Evolutionary conservation across 768 basidiomycete species (phyloP).

Genomic region (Paxillus rubicundulus): DNA sequence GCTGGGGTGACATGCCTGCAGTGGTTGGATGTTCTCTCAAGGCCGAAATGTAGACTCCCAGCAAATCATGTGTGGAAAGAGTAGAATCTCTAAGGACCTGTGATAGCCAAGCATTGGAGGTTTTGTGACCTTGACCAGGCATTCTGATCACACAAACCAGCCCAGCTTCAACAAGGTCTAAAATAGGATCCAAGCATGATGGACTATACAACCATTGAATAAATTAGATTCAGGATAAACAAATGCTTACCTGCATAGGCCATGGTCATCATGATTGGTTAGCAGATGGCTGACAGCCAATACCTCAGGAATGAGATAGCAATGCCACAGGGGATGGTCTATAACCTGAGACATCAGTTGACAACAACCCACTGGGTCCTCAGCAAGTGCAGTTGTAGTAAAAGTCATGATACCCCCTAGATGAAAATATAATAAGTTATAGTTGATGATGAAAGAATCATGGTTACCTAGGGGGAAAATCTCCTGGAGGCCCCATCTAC

Average conservation of each 20-base stretch:
- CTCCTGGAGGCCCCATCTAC: slow-evolving; percentile 60
- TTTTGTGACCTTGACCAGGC: slow-evolving; percentile 38
- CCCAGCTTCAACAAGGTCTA: slow-evolving; percentile 47
- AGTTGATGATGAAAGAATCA: not conserved
- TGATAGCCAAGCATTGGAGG: slow-evolving; percentile 25
- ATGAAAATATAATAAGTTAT: not conserved
- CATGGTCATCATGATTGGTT: not conserved
- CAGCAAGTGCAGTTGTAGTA: slow-evolving; percentile 56
- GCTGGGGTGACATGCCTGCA: slow-evolving; percentile 31
- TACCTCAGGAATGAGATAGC: slow-evolving; percentile 63
- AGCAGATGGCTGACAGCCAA: slow-evolving; percentile 44
- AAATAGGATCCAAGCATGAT: slow-evolving; percentile 18
- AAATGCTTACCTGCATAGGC: slow-evolving; percentile 9
- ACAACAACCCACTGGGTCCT: slow-evolving; percentile 48
- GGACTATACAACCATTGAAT: slow-evolving; percentile 4
- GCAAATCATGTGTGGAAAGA: slow-evolving; percentile 32
- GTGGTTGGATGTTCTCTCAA: slow-evolving; percentile 27
- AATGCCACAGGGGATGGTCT: slow-evolving; percentile 65
- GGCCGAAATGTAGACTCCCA: slow-evolving; percentile 40
- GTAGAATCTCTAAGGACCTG: slow-evolving; percentile 14
- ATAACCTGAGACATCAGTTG: slow-evolving; percentile 49
- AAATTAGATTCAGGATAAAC: not conserved
- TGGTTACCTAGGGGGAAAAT: slow-evolving; percentile 65
- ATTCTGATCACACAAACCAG: slow-evolving; percentile 50
- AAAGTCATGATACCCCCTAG: slow-evolving; percentile 75